phyloP scores from a whole-genome alignment of 192 early-diverging fungal genomes.

The Spizellomyces sp. region DNA sequence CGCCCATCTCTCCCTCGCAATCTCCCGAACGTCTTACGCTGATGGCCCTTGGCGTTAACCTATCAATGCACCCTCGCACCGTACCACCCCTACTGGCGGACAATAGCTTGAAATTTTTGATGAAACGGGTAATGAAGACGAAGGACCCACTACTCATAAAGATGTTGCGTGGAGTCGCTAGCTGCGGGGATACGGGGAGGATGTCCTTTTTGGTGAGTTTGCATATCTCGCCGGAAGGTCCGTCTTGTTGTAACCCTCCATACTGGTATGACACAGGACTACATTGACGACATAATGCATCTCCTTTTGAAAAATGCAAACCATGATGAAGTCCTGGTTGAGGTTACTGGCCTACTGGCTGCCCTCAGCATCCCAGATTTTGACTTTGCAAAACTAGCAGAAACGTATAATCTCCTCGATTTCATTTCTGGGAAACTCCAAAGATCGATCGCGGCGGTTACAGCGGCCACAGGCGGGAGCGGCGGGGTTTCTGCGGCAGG shows the following conservation, averaged over 20 bases:
- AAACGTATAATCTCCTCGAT: slow-evolving; percentile 47
- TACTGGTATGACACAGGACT: slow-evolving; percentile 37
- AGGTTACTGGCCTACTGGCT: slow-evolving; percentile 52
- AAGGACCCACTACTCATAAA: slow-evolving; percentile 56
- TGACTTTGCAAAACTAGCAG: slow-evolving; percentile 56
- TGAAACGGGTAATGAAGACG: slow-evolving; percentile 57
- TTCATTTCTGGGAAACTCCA: slow-evolving; percentile 37
- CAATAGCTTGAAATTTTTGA: slow-evolving; percentile 53
- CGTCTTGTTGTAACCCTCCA: neutral
- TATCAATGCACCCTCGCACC: slow-evolving; percentile 41
- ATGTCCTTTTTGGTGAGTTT: slow-evolving; percentile 42
- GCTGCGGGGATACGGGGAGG: slow-evolving; percentile 36
- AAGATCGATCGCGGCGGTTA: slow-evolving; percentile 11
- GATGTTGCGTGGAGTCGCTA: slow-evolving; percentile 53
- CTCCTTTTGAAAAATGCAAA: slow-evolving; percentile 38
- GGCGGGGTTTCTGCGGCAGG: neutral
- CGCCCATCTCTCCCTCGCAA: neutral
- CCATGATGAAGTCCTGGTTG: slow-evolving; percentile 48
- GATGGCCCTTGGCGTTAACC: slow-evolving; percentile 58
- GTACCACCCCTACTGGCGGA: slow-evolving; percentile 44
- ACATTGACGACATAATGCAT: slow-evolving; percentile 57
- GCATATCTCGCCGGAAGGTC: slow-evolving; percentile 16
- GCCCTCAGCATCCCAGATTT: slow-evolving; percentile 53
- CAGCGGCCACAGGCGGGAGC: neutral
- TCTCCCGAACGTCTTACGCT: slow-evolving; percentile 26